Conservation (phyloP, 371 early-diverging fungal species). For the Mortierella sp. region DNA sequence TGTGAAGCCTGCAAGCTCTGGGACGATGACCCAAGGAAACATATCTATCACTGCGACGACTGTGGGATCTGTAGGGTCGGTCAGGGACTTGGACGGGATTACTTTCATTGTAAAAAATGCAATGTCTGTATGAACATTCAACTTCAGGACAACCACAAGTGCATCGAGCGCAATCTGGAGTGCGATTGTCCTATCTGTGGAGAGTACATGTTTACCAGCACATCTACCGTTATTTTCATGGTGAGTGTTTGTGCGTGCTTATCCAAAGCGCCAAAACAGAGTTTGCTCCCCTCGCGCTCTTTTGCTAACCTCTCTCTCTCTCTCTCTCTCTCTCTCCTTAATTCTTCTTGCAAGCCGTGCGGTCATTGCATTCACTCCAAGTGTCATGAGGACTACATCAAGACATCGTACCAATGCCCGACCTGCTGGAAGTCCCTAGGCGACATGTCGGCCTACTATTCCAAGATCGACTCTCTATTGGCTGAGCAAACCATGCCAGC, state of each 20-base stretch:
- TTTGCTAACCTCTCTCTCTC: no score
- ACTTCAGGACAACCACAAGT: slow-evolving; percentile 87
- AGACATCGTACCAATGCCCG: slow-evolving; percentile 96
- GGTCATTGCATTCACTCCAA: slow-evolving; percentile 96
- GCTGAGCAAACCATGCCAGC: slow-evolving; percentile 91
- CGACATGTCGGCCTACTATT: slow-evolving; percentile 88
- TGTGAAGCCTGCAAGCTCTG: slow-evolving; percentile 96
- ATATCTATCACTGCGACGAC: slow-evolving; percentile 93
- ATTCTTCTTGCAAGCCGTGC: slow-evolving; percentile 75
- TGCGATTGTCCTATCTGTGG: slow-evolving; percentile 98
- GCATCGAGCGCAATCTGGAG: slow-evolving; percentile 94
- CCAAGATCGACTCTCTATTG: slow-evolving; percentile 87
- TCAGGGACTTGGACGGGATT: slow-evolving; percentile 82
- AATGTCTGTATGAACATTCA: slow-evolving; percentile 91
- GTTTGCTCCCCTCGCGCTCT: no score
- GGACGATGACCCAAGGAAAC: slow-evolving; percentile 87
- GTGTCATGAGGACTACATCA: slow-evolving; percentile 88
- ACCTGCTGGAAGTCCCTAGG: slow-evolving; percentile 95
- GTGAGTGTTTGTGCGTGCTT: slow-evolving; percentile 59
- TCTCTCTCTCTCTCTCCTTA: neutral
- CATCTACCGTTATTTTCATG: slow-evolving; percentile 89
- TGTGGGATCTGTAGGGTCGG: slow-evolving; percentile 97
- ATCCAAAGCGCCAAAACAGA: no score
- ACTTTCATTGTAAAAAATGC: slow-evolving; percentile 96
- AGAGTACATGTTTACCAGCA: slow-evolving; percentile 94